Evolutionary conservation across 192 early-diverging fungal genomes (phyloP).

Genomic region (Coemansia sp.): DNA sequence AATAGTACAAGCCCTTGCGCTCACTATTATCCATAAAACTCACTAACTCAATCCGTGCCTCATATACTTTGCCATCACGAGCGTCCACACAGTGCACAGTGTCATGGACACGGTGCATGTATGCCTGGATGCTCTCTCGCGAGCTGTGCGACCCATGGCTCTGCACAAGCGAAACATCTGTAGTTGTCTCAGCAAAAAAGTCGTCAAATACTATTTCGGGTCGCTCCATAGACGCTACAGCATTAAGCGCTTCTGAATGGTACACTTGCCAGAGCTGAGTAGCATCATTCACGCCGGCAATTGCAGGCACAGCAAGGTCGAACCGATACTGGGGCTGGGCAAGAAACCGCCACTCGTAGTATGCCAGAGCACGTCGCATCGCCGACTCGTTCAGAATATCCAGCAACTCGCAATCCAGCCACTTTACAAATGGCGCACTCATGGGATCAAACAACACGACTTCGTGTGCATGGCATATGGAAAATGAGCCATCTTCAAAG

Average conservation of each 20-base stretch:
- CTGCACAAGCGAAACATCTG: background rate
- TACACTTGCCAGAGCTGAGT: constrained; percentile 11
- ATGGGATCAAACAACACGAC: constrained; percentile 28
- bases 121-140: constrained; percentile 25
- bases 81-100: constrained; percentile 22
- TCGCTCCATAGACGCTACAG: constrained; percentile 12
- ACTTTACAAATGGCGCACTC: background rate
- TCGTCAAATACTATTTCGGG: constrained; percentile 37
- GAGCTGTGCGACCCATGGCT: constrained; percentile 6
- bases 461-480: constrained; percentile 33
- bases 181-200: constrained; percentile 18
- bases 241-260: constrained; percentile 5
- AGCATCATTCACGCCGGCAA: constrained; percentile 28
- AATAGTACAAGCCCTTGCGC: constrained; percentile 40
- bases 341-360: constrained; percentile 46
- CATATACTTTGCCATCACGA: constrained; percentile 37
- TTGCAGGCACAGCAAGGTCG: background rate
- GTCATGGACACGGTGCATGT: constrained; percentile 23
- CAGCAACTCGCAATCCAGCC: constrained; percentile 6
- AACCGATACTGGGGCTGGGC: background rate
- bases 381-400: constrained; percentile 18
- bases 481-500: constrained; percentile 49
- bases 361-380: constrained; percentile 44
- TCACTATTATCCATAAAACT: constrained; percentile 21
- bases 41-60: constrained; percentile 20